Base-by-base conservation (phyloP, 139 green algal species). In the Coelastrella sp. region DNA sequence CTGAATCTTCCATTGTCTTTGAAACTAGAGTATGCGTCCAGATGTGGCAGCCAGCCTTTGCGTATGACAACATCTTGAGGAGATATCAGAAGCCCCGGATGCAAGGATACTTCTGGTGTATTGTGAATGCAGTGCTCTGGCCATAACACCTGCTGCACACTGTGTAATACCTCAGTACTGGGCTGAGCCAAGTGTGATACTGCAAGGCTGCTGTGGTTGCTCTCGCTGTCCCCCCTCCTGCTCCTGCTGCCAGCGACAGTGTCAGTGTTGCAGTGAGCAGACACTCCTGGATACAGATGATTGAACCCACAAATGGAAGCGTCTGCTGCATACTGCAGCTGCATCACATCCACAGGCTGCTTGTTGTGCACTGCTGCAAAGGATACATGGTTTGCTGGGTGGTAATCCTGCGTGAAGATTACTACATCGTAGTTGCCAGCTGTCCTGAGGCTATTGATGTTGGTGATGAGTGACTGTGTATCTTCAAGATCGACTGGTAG, bases 21-120 rank as follows among this genome's bases (percentile, higher is more conserved):
- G 34, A 80, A 80, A 8, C 45, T 48, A 35, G 72, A 80, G 19
- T 80, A 80, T 32, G 72, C 45, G 34, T 80, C 72, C 17, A 80
- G 30, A 4, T 67, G 48, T 0, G 45, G 45, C 72, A 66, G 45
- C 72, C 72, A 80, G 17, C 72, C 72, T n/a, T 80, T 80, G 13
- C 72, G 45, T 7, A 80, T 3, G 30, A 67, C 9, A 7, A 80
- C 7, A 40, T 80, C 72, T 6, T 64, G 3, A 8, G 72, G 48
- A 2, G 21, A 11, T 4, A 80, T 45, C 2, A 80, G n/a, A 5
- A 80, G 25, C 11, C 30, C 72, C 15, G 72, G 72, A 15, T 80
- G 72, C 15, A 80, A 32, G 11, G 5, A 11, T 11, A 34, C 72
- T 45, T 66, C 45, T 34, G 15, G 13, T 23, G n/a, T 80, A 34